These are phyloP conservation scores for Nemania abortiva DNA, from an alignment of 2,329 filamentous ascomycete genomes.

Conservation along the genomic window DNA sequence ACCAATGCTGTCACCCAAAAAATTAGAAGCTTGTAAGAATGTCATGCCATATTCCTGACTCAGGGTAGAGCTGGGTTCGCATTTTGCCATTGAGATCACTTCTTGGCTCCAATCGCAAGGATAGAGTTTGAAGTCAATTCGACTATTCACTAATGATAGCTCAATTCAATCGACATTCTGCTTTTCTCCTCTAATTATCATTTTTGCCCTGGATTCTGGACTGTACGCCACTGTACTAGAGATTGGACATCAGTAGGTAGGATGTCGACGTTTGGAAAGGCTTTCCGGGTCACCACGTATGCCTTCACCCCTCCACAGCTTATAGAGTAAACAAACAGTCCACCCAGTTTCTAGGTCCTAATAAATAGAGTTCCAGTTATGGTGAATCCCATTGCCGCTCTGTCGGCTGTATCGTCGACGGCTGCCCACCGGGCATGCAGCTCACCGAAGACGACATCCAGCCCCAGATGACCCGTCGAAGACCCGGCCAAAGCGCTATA, in stretches of 20 bases:
- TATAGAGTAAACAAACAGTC: slow-evolving; percentile 76
- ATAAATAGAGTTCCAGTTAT: slow-evolving; percentile 84
- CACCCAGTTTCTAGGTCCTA: slow-evolving; percentile 58
- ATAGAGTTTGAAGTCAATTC: not conserved
- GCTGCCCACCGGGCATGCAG: slow-evolving; percentile 15
- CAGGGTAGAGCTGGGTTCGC: not conserved
- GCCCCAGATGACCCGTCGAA: slow-evolving; percentile 22
- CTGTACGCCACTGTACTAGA: too few relatives aligned
- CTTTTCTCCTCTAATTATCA: not conserved
- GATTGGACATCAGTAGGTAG: slow-evolving; percentile 51
- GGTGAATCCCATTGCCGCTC: slow-evolving; percentile 60
- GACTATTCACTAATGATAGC: not conserved
- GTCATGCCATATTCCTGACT: slow-evolving; percentile 7
- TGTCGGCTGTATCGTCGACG: slow-evolving; percentile 25
- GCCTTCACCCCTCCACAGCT: slow-evolving; percentile 47
- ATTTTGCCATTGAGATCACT: slow-evolving; percentile 9
- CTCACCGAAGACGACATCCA: slow-evolving; percentile 19
- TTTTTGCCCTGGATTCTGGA: not conserved
- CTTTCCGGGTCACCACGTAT: slow-evolving; percentile 86
- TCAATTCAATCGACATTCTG: not conserved
- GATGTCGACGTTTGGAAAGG: slow-evolving; percentile 90
- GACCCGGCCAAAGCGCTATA: slow-evolving; percentile 22
- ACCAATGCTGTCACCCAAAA: slow-evolving; percentile 25
- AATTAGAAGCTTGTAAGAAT: not conserved
- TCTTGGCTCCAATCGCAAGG: not conserved